Conservation (phyloP, 495 filamentous ascomycete species). For the Aspergillus ellipticus region DNA sequence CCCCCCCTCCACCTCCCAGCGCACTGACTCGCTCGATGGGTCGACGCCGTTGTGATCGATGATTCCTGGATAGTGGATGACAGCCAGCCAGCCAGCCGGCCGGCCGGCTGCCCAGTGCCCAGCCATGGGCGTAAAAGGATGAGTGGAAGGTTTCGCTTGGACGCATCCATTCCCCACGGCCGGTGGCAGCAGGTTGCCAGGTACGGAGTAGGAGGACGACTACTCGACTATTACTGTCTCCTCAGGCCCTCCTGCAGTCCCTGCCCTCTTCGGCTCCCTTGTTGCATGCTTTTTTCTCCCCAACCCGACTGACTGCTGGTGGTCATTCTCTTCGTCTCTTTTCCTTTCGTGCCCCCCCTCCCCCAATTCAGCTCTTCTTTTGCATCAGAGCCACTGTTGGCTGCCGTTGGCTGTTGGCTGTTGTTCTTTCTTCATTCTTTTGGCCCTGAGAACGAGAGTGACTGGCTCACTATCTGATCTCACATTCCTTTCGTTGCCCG, state of each 20-base stretch:
- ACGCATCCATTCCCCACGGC: conserved; percentile 1
- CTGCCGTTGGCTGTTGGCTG: conserved; percentile 1
- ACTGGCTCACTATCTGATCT: conserved; percentile 24
- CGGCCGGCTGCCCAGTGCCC: not conserved
- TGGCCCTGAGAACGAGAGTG: conserved; percentile 23
- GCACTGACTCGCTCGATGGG: not conserved
- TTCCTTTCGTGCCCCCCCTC: conserved; percentile 4
- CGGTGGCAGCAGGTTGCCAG: too few species aligned
- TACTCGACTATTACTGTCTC: too few species aligned
- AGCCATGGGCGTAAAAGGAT: not conserved
- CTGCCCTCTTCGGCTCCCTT: conserved; percentile 1
- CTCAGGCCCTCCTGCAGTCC: not conserved
- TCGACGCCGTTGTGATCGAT: too few species aligned
- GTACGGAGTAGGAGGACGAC: too few species aligned
- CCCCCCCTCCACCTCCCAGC: not conserved
- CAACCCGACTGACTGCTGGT: not conserved
- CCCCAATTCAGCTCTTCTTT: conserved; percentile 6
- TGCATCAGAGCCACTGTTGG: too few species aligned
- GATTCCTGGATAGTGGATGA: too few species aligned
- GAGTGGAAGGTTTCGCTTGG: conserved; percentile 1
- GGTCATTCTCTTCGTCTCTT: not conserved
- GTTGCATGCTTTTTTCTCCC: not conserved
- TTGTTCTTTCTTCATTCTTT: conserved; percentile 16
- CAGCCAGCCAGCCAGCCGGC: too few species aligned
- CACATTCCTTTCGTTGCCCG: conserved; percentile 43